Percentiles rank a stretch among this genome's conserved stretches.
Conservation (phyloP, 257 asterid genomes). For the Przewalskia tangutica region DNA sequence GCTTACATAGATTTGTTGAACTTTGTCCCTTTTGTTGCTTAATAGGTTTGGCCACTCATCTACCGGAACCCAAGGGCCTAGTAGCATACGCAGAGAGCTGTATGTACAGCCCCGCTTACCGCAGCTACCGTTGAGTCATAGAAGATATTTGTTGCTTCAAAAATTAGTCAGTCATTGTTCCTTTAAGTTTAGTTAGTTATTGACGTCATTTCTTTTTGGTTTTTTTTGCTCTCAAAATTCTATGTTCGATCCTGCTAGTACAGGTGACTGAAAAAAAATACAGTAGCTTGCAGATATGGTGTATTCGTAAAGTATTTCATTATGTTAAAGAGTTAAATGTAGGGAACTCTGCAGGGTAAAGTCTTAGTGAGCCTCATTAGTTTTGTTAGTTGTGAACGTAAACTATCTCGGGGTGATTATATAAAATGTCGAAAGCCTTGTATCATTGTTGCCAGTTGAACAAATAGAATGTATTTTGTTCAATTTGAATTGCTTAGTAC, state of each 20-base stretch:
- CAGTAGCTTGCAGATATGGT: neutral
- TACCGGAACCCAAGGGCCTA: constrained; percentile 62
- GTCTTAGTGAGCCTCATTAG: neutral
- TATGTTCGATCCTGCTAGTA: constrained; percentile 4
- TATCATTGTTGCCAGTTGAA: neutral
- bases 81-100: constrained; percentile 73
- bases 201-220: neutral
- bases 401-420: neutral
- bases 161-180: neutral
- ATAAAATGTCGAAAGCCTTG: neutral
- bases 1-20: neutral
- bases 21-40: neutral
- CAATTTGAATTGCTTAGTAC: too few species aligned
- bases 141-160: neutral
- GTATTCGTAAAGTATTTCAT: neutral
- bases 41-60: constrained; percentile 80
- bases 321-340: neutral
- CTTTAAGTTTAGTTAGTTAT: neutral
- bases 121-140: constrained; percentile 52
- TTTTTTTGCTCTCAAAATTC: neutral
- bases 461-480: neutral
- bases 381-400: neutral
- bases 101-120: constrained; percentile 86
- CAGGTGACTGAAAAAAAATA: constrained; percentile 1
- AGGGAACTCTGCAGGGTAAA: neutral